Conservation (phyloP, 2,329 filamentous ascomycete genomes). For the Aspergillus sp. region DNA sequence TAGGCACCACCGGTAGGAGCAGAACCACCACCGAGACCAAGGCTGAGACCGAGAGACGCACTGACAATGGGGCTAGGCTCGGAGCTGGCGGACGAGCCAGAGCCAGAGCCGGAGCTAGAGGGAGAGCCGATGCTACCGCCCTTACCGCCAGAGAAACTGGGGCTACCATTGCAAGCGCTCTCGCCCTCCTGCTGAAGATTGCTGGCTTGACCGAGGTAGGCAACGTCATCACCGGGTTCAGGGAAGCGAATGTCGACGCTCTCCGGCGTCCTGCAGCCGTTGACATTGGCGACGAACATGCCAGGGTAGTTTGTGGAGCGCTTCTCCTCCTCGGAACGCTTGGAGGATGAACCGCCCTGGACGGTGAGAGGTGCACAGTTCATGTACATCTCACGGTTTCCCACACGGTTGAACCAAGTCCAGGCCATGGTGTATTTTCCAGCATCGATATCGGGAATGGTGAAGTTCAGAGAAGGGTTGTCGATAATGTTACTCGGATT, state of each 20-base stretch:
- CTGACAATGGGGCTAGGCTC: not conserved
- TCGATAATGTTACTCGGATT: constrained; percentile 39
- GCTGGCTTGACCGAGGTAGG: constrained; percentile 40
- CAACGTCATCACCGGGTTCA: constrained; percentile 55
- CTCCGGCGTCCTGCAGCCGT: constrained; percentile 51
- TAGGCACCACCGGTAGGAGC: constrained; percentile 13
- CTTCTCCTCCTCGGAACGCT: constrained; percentile 35
- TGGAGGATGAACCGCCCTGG: constrained; percentile 45
- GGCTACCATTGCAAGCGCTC: constrained; percentile 23
- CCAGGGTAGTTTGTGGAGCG: constrained; percentile 59
- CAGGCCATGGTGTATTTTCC: constrained; percentile 79
- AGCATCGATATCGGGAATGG: constrained; percentile 62
- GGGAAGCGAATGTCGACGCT: constrained; percentile 59
- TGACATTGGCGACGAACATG: constrained; percentile 70
- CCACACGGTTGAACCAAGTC: constrained; percentile 91
- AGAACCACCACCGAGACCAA: constrained; percentile 11
- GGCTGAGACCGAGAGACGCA: not conserved
- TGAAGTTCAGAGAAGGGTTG: constrained; percentile 57
- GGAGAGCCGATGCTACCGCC: constrained; percentile 3
- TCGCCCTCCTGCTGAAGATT: constrained; percentile 27
- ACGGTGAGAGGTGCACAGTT: constrained; percentile 77
- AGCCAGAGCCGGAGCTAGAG: constrained; percentile 13
- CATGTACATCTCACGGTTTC: constrained; percentile 97
- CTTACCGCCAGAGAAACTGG: constrained; percentile 28
- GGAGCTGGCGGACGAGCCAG: constrained; percentile 22